phyloP scores from a whole-genome alignment of 1,139 yeast genomes.

The Candida dubliniensis region DNA sequence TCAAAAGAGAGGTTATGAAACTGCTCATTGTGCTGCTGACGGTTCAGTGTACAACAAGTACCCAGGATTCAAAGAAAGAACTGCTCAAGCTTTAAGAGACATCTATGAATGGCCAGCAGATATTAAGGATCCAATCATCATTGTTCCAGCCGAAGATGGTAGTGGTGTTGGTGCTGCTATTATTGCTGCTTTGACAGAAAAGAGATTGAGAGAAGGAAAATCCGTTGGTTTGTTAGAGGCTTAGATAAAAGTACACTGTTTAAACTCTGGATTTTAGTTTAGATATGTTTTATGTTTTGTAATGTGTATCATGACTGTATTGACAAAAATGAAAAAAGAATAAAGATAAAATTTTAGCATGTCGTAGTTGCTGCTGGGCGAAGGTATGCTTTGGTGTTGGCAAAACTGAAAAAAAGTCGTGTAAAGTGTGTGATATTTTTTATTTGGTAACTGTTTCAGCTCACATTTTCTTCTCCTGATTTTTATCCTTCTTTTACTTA shows the following conservation, averaged over 20 bases:
- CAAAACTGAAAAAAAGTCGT: no score
- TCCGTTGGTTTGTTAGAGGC: conserved; percentile 60
- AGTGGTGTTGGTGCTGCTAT: conserved; percentile 98
- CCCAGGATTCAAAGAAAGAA: conserved; percentile 88
- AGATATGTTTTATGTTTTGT: not conserved
- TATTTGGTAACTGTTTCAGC: no score
- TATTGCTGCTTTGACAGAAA: conserved; percentile 89
- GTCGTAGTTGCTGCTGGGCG: no score
- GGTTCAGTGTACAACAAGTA: conserved; percentile 94
- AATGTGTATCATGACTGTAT: not conserved
- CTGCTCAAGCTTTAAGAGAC: conserved; percentile 85
- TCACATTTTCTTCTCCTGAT: not conserved
- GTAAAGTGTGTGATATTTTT: no score
- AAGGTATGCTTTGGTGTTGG: no score
- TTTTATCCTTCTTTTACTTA: not conserved
- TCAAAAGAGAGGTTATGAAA: conserved; percentile 74
- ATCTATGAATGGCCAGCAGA: conserved; percentile 74
- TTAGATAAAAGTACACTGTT: not conserved
- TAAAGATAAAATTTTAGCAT: not conserved
- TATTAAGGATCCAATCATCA: conserved; percentile 69
- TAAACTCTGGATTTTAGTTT: not conserved
- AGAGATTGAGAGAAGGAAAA: conserved; percentile 67
- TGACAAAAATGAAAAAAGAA: not conserved
- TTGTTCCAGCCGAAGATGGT: conserved; percentile 96
- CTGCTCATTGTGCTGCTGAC: conserved; percentile 93